Conservation (phyloP, 2,329 filamentous ascomycete species). For the Biscogniauxia mediterranea region DNA sequence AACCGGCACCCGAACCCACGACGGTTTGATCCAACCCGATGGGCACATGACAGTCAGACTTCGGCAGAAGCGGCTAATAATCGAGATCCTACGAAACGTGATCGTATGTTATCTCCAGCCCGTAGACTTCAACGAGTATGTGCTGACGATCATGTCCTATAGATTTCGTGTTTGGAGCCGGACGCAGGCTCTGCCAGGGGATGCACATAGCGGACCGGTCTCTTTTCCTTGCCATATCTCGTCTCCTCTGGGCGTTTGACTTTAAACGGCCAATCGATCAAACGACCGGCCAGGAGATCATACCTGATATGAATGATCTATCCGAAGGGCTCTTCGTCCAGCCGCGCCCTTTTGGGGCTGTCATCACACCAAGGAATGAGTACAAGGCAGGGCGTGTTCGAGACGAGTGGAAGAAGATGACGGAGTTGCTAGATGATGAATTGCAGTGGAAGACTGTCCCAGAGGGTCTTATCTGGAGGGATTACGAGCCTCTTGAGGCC, state of each 20-base stretch:
- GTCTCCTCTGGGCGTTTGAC: conserved; percentile 49
- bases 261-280: conserved; percentile 23
- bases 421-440: conserved; percentile 24
- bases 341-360: conserved; percentile 18
- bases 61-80: conserved; percentile 33
- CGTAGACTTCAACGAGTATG: conserved; percentile 46
- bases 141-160: neutral
- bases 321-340: conserved; percentile 19
- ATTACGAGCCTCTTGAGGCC: conserved; percentile 18
- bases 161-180: conserved; percentile 29
- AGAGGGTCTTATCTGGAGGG: conserved; percentile 23
- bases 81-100: conserved; percentile 26
- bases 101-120: conserved; percentile 25
- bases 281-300: conserved; percentile 19
- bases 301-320: conserved; percentile 19
- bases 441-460: conserved; percentile 29
- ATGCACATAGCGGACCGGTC: conserved; percentile 32
- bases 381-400: conserved; percentile 16
- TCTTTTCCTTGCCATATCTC: conserved; percentile 37
- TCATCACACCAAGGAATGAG: conserved; percentile 21
- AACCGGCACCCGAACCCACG: conserved; percentile 38
- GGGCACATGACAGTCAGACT: conserved; percentile 23
- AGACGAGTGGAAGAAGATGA: conserved; percentile 22
- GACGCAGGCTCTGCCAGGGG: conserved; percentile 47
- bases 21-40: conserved; percentile 40